These are phyloP conservation scores for Discostella stelligeroides DNA, from an alignment of 108 stramenopile species.

Conservation along the genomic window DNA sequence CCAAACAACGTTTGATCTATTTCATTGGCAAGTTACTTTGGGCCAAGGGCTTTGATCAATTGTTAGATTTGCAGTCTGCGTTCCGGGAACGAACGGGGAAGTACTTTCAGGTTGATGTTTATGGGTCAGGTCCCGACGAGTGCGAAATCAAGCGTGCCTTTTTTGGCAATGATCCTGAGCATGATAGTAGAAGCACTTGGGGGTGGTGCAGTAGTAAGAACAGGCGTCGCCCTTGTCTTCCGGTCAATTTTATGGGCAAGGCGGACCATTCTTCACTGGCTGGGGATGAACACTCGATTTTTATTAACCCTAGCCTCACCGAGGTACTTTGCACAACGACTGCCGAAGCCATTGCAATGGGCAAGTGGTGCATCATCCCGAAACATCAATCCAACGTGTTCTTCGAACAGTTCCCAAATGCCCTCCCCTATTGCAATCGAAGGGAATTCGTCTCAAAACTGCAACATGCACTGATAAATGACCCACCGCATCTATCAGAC, in stretches of 20 bases:
- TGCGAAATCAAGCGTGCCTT: slow-evolving; percentile 68
- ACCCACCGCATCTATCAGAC: slow-evolving; percentile 47
- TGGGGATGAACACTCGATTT: slow-evolving; percentile 63
- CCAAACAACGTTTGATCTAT: no score
- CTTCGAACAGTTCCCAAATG: slow-evolving; percentile 76
- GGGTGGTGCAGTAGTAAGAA: slow-evolving; percentile 3
- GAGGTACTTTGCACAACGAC: slow-evolving; percentile 90
- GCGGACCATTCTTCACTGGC: slow-evolving; percentile 62
- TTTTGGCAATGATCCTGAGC: slow-evolving; percentile 16
- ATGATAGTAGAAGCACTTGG: slow-evolving; percentile 11
- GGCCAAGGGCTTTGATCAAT: slow-evolving; percentile 91
- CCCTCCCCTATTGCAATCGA: slow-evolving; percentile 59
- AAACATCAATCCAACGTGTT: slow-evolving; percentile 76
- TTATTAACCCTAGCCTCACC: slow-evolving; percentile 76
- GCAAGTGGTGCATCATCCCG: slow-evolving; percentile 79
- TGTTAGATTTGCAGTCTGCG: slow-evolving; percentile 76
- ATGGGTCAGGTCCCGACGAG: slow-evolving; percentile 76
- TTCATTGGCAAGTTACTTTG: slow-evolving; percentile 96
- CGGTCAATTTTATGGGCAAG: slow-evolving; percentile 66
- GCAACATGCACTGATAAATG: slow-evolving; percentile 59
- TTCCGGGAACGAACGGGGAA: slow-evolving; percentile 53
- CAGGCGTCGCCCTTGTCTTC: slow-evolving; percentile 50
- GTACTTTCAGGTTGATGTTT: slow-evolving; percentile 76
- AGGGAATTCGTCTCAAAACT: slow-evolving; percentile 56
- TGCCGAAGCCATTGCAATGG: slow-evolving; percentile 88